These are phyloP conservation scores for Colletotrichum eleusines DNA, from an alignment of 2,329 filamentous ascomycete species.

Conservation along the genomic window DNA sequence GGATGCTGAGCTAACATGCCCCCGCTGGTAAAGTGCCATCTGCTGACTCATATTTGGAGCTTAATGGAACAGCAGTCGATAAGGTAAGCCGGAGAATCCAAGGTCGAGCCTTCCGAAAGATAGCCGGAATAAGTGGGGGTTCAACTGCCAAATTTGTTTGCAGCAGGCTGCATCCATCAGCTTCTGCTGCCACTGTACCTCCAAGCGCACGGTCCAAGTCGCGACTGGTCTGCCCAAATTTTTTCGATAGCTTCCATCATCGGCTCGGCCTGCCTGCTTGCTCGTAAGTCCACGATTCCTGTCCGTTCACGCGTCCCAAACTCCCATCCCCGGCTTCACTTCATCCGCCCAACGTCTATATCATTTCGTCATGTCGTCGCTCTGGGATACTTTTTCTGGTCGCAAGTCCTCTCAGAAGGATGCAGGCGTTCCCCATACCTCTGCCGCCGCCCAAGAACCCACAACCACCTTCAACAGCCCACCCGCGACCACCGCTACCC, in stretches of 20 bases:
- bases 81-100: constrained; percentile 29
- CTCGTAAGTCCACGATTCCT: constrained; percentile 29
- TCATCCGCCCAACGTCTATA: constrained; percentile 29
- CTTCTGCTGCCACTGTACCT: constrained; percentile 8
- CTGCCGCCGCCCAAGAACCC: constrained; percentile 57
- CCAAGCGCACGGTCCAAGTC: constrained; percentile 42
- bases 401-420: constrained; percentile 62
- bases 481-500: constrained; percentile 58
- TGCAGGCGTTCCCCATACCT: constrained; percentile 43
- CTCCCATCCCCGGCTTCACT: constrained; percentile 34
- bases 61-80: constrained; percentile 8
- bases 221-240: constrained; percentile 42
- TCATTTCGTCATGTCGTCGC: constrained; percentile 62
- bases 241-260: constrained; percentile 43
- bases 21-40: too few relatives aligned
- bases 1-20: neutral
- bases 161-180: constrained; percentile 29
- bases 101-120: constrained; percentile 23
- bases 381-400: constrained; percentile 73
- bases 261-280: constrained; percentile 33
- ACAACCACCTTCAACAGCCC: constrained; percentile 61
- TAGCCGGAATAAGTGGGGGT: constrained; percentile 29
- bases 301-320: constrained; percentile 16
- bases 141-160: constrained; percentile 15
- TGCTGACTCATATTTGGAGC: constrained; percentile 14